Percentiles rank a stretch among this genome's conserved stretches.
phyloP scores from a whole-genome alignment of 441 rosid genomes.

The Erodium texanum region DNA sequence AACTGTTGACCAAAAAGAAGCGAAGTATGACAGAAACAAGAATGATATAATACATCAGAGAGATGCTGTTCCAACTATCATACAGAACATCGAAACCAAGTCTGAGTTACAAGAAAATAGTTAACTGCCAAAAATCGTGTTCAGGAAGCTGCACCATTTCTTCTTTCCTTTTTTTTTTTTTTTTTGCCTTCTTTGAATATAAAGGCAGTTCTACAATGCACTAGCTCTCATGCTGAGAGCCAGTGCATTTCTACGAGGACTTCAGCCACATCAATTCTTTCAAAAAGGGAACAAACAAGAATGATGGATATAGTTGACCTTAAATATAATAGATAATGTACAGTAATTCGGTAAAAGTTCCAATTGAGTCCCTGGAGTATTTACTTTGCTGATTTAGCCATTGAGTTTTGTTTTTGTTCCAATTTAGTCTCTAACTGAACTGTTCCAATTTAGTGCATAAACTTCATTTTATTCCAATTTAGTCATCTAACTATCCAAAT shows the following conservation, averaged over 20 bases:
- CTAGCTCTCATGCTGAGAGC: background rate
- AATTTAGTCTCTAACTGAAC: too few relatives aligned
- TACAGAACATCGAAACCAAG: background rate
- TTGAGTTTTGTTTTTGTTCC: background rate
- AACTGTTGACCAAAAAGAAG: background rate
- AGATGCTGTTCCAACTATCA: background rate
- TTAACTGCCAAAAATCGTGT: background rate
- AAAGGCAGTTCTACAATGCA: background rate
- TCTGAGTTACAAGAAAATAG: background rate
- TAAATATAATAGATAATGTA: too few relatives aligned
- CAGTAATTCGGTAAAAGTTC: too few relatives aligned
- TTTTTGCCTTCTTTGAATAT: background rate
- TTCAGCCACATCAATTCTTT: background rate
- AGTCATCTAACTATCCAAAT: too few relatives aligned
- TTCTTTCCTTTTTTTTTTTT: background rate
- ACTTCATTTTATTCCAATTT: too few relatives aligned
- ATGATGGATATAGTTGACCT: too few relatives aligned
- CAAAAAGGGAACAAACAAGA: background rate
- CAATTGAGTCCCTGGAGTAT: background rate
- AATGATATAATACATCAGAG: background rate
- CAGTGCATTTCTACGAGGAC: background rate
- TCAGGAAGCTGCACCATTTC: background rate
- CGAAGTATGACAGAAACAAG: background rate
- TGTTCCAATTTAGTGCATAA: too few relatives aligned
- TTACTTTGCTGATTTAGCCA: background rate